A percentile compares a stretch with the other conserved stretches of the same genome.
Conservation (phyloP, 305 asterid genomes). For the Solanum aculeatissimum region DNA sequence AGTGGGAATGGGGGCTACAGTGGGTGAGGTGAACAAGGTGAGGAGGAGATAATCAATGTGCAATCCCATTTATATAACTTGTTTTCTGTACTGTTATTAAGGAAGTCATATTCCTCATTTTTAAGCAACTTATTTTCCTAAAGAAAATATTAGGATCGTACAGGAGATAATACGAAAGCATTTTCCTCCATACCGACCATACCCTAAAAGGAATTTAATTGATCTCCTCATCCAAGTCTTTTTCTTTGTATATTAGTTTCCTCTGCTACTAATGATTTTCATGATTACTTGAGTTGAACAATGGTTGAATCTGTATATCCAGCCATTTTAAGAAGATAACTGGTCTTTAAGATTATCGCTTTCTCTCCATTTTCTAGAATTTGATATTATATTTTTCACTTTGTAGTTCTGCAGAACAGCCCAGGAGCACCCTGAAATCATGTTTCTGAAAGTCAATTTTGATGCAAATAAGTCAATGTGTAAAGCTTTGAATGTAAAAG, state of each 20-base stretch:
- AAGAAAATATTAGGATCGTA: neutral
- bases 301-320: neutral
- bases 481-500: constrained; percentile 78
- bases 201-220: neutral
- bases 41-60: neutral
- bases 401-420: constrained; percentile 80
- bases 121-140: neutral
- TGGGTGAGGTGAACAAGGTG: neutral
- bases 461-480: constrained; percentile 90
- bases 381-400: neutral
- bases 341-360: neutral
- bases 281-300: neutral
- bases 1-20: neutral
- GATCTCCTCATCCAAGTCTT: neutral
- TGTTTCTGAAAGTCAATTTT: constrained; percentile 81
- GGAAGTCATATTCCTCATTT: neutral
- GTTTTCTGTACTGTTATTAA: neutral
- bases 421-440: constrained; percentile 54
- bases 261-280: neutral
- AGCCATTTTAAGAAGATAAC: neutral
- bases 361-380: neutral
- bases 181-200: neutral
- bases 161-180: neutral
- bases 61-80: neutral
- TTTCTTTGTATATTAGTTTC: neutral